Base-by-base conservation (phyloP, 176 grass and related monocot species). In the Eragrostis nindensis region DNA sequence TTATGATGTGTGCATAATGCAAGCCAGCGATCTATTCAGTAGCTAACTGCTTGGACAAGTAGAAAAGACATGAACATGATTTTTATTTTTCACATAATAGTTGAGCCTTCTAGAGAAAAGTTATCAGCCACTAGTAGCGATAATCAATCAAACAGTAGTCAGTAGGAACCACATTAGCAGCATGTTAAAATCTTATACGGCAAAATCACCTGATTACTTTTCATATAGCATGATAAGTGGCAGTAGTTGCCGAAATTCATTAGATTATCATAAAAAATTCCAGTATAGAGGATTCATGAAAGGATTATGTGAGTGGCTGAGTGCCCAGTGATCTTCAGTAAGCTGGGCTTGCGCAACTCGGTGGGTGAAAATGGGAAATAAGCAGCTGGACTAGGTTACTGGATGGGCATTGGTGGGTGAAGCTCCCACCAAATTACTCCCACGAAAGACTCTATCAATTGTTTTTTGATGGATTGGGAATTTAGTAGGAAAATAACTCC, bases 401-500 rank as follows among this genome's bases (percentile, higher is more conserved):
- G 55, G 2, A 65, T 45, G 32, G 57, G 48, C 38, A 78, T 77
- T 69, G 76, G 49, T n/a, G 39, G 24, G 25, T 32, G 18, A 24
- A 67, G 9, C 25, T 66, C 26, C 27, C 17, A 76, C 13, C 7
- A 76, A 62, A 24, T 83, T 75, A 46, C 52, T 83, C 24, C 17
- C 71, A 43, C 26, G 13, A 42, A 61, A 26, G 9, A 38, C 18
- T 27, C 4, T 50, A 26, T 69, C 5, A 62, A 59, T 60, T 57
- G 74, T 67, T 68, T 74, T 73, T 72, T 5, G 6, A 76, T 8
- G 4, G 27, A 76, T 17, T 14, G 24, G 5, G 15, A 68, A 74
- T 49, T 72, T 21, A 76, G 59, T 40, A 50, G 7, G 49, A 62
- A 66, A n/a, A 68, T 5, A 47, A 78, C 24, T 49, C 13, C 57